Base-by-base conservation (phyloP, 805 yeast genomes). In the Suhomyces canberraensis region DNA sequence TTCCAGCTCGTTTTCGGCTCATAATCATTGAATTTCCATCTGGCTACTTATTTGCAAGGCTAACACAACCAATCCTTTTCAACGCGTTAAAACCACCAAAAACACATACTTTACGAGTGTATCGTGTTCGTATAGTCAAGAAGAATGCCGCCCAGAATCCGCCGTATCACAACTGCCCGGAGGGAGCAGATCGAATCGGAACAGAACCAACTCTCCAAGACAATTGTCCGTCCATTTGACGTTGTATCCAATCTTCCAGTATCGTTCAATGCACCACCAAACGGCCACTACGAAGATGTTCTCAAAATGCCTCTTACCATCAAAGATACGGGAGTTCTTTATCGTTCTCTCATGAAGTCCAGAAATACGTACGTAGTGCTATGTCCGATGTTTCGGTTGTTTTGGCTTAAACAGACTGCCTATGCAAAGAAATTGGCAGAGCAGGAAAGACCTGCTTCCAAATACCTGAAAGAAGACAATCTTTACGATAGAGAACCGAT, bases 381-480 rank as follows among this genome's bases (percentile, higher is more conserved):
- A 56, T 81, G 42, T 52, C 80, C 59, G 70, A 77, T 88, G 73
- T 89, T 91, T 51, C 78, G 77, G 41, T 68, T 83, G 31, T 87
- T 80, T 49, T 91, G 97, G 96, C 71, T 82, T 6, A 78, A 84
- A 42, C 84, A 81, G 36, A 74, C 79, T 40, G 59, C 79, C 37
- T 73, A 80, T 44, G 72, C 69, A 37, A 76, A 65, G 56, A 69
- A 56, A 42, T 55, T 64, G 36, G 61, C 60, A 8, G 71, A 66
- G 19, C 56, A 61, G 37, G 64, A 60, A 35, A 58, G 55, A 56
- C 68, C 42, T 71, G 68, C 38, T 59, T 51, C 58, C 13, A 56
- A 53, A 33, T 41, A 48, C 11, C 33, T 34, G 13, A 36, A 37
- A 32, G 53, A 45, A 9, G 61, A 54, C 16, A 37, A 24, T 11